A percentile compares a stretch with the other conserved stretches of the same genome.
Evolutionary conservation across 1,284 basidiomycete genomes (phyloP).

Genomic region (Apiotrichum porosum): DNA sequence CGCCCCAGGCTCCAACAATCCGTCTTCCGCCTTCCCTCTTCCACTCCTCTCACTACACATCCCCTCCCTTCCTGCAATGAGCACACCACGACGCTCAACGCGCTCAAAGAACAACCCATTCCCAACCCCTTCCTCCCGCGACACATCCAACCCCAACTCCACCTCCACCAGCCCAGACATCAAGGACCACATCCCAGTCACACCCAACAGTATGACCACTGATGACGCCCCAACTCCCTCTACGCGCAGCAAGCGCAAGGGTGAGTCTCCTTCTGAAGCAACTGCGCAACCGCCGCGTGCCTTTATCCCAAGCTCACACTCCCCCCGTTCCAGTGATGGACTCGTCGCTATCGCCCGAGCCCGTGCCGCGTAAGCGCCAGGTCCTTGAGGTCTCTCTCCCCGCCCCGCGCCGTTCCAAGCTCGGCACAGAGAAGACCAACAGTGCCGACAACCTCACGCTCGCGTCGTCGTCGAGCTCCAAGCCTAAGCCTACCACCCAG

Average conservation of each 20-base stretch:
- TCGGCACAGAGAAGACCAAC: constrained; percentile 34
- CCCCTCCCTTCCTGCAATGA: background rate
- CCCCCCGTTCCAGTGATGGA: no score
- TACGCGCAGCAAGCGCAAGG: background rate
- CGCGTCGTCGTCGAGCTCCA: constrained; percentile 7
- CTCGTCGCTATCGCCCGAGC: background rate
- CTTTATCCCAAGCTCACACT: no score
- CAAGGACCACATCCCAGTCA: background rate
- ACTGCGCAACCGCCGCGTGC: no score
- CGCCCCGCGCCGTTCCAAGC: constrained; percentile 24
- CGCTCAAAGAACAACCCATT: background rate
- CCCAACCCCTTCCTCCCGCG: background rate
- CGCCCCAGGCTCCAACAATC: no score
- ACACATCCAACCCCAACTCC: background rate
- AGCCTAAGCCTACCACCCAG: no score
- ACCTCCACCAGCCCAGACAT: background rate
- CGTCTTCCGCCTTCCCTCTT: background rate
- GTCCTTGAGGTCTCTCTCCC: constrained; percentile 29
- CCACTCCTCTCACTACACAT: background rate
- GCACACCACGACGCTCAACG: background rate
- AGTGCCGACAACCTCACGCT: constrained; percentile 41
- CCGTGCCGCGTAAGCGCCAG: constrained; percentile 9
- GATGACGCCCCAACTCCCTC: background rate
- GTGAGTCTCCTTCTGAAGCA: background rate
- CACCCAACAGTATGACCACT: constrained; percentile 1